Evolutionary conservation across 2,329 filamentous ascomycete species (phyloP), one percentile per base, ranked within the genome.

Genomic region (Aspergillus eucalypticola): DNA sequence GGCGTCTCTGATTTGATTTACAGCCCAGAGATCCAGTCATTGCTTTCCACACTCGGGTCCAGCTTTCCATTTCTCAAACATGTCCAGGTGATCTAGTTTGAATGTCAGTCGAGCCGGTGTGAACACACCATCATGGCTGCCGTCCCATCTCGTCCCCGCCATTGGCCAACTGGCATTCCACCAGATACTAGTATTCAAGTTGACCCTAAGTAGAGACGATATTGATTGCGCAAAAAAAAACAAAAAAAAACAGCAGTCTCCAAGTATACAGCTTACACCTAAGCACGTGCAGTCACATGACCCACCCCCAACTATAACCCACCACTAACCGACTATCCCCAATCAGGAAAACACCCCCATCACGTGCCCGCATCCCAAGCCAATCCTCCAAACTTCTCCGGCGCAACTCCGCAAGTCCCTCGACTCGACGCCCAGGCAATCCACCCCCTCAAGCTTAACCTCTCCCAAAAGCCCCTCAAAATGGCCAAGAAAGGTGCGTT

Each of bases 401-500:
- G 19, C 41, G 41, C 41, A 44, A 19, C 41, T 44, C 41, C 41
- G 41, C 41, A 21, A 19, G n/a, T 19, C 25, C 25, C 25, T 27
- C 7, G 25, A 27, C 25, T 27, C 25, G 25, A 27, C 7, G 25
- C 25, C 41, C 17, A 42, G 39, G 17, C 17, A 17, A 42, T 19
- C n/a, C 39, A 19, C 8, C 17, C 21, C 42, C 42, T 46, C 42
- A 29, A 11, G 19, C 41, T 23, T 25, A 32, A n/a, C 32, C 46
- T 27, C 25, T 1, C n/a, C 3, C 7, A 7, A 17, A 27, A 32
- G 10, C 3, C 8, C 46, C 8, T n/a, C 64, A 69, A 61, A 60
- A 80, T 80, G 78, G 78, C 78, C 65, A 80, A 79, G 71, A 80
- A 79, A 76, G 52, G 78, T 80, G 69, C 23, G 32, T 54, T 13